Evolutionary conservation across 371 early-diverging fungal genomes (phyloP), one percentile per base, ranked within the genome.

Genomic region (Basidiobolus meristosporus): DNA sequence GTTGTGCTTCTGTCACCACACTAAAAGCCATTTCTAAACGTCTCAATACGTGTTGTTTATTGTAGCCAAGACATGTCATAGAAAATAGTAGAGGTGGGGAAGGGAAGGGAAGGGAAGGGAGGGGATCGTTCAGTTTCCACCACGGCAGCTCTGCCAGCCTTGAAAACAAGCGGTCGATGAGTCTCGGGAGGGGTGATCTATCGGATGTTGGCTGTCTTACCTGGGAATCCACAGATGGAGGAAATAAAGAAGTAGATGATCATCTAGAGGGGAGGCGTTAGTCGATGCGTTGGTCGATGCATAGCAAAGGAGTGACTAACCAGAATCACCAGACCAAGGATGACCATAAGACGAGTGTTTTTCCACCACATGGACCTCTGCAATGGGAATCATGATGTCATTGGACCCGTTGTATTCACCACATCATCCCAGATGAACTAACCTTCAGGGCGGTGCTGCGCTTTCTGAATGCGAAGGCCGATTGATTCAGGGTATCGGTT

Each of bases 301-400:
- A 21, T 31, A n/a, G 2, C 9, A 22, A 30, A 15, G 16, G 7
- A 44, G 31, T 44, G 30, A 69, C 76, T 68, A 54, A 81, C 71
- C 10, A 86, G 48, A 12, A 68, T 47, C 11, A 74, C 73, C n/a
- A 64, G 42, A n/a, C 52, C 65, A 36, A 86, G 61, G 47, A 77
- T 60, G 19, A 63, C 52, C 68, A 84, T 74, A 34, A 90, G 56
- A 51, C 78, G 77, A 39, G 73, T 70, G 63, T 88, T 88, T 54
- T 88, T 87, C 86, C 88, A 92, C 90, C 90, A 90, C 78, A 87
- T 79, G 38, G 68, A 68, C 36, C 86, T 63, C 62, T 76, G 51
- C 30, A 51, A 35, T 28, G 2, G 18, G 20, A 3, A 28, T 19
- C 35, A 41, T 19, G 19, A 14, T 32, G 14, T 11, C 36, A 26